Conservation (phyloP, 768 basidiomycete species). For the Hericium erinaceus region DNA sequence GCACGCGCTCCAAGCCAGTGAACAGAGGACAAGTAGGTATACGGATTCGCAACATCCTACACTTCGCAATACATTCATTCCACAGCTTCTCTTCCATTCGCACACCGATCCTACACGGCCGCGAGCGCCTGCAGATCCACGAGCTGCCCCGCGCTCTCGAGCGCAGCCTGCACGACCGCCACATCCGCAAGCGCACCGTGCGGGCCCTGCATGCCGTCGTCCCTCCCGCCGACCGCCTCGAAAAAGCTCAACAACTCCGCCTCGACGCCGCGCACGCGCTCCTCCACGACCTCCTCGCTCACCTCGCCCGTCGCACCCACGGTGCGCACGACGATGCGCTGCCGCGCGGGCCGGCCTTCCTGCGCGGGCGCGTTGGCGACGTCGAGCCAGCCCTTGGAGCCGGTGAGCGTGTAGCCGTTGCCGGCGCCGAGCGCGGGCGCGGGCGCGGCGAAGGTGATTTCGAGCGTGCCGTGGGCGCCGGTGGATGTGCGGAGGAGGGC, state of each 20-base stretch:
- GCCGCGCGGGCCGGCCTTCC: background rate
- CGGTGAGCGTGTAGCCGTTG: constrained; percentile 44
- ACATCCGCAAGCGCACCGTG: constrained; percentile 61
- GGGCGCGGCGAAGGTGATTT: constrained; percentile 57
- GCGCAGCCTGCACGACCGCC: constrained; percentile 67
- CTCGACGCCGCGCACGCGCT: constrained; percentile 41
- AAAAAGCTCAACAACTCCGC: constrained; percentile 53
- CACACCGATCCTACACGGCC: background rate
- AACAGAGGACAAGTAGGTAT: too few relatives aligned
- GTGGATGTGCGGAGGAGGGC: constrained; percentile 37
- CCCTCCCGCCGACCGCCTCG: constrained; percentile 38
- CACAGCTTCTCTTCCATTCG: too few relatives aligned
- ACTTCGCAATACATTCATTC: too few relatives aligned
- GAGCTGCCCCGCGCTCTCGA: constrained; percentile 54
- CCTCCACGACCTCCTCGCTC: constrained; percentile 43
- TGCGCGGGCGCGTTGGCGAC: constrained; percentile 16
- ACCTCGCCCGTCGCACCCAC: constrained; percentile 25
- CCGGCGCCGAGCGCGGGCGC: constrained; percentile 20
- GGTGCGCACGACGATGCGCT: constrained; percentile 23
- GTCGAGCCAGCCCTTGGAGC: constrained; percentile 53
- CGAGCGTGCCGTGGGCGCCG: constrained; percentile 49
- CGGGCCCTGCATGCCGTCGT: constrained; percentile 52
- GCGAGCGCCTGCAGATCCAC: constrained; percentile 38
- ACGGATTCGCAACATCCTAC: too few relatives aligned
- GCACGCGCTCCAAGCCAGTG: too few relatives aligned